Base-by-base conservation (phyloP, 2,329 filamentous ascomycete species). In the Colletotrichum sp. region DNA sequence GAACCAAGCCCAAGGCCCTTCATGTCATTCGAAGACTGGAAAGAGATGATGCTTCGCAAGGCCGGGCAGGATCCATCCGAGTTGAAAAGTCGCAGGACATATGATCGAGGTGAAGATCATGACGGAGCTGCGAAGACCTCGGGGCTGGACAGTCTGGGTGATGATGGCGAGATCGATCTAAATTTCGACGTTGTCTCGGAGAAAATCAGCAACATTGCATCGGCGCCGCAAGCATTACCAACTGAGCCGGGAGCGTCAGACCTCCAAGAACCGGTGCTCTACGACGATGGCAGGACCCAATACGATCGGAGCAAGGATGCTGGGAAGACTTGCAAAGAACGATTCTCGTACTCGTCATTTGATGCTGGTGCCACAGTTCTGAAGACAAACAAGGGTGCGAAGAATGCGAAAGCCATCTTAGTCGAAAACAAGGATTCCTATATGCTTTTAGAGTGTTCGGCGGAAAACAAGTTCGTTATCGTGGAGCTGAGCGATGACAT, bases 371-470 rank as follows among this genome's bases (percentile, higher is more conserved):
- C 97, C 15, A 98, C 95, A 1, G 92, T 99, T 32, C 89, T 98
- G 77, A 99, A 99, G 87, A 95, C 95, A 4, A 98, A 98, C 81
- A 89, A 91, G 5, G 93, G 96, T 77, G 94, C 95, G 71, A 98
- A 97, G 84, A 98, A 97, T 77, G 90, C 96, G 18, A 98, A 96
- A 75, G 93, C 96, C 16, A 94, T 99, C 16, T 86, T 99, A 57
- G 93, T 98, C 57, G 97, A 99, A 87, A 98, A 98, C 86, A 99
- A 99, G 86, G 97, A 99, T 85, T 96, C 95, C 78, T 99, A 99
- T 85, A 98, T 99, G 95, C 90, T 99, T 62, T 95, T 98, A 79
- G 95, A 96, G 83, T 99, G 97, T 85, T 92, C 93, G 7, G 93
- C 93, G 24, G 88, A 93, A 79, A 96, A 98, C 87, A 99, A 99